phyloP scores from a whole-genome alignment of 2,329 filamentous ascomycete genomes.

The Hypocreales sp. region DNA sequence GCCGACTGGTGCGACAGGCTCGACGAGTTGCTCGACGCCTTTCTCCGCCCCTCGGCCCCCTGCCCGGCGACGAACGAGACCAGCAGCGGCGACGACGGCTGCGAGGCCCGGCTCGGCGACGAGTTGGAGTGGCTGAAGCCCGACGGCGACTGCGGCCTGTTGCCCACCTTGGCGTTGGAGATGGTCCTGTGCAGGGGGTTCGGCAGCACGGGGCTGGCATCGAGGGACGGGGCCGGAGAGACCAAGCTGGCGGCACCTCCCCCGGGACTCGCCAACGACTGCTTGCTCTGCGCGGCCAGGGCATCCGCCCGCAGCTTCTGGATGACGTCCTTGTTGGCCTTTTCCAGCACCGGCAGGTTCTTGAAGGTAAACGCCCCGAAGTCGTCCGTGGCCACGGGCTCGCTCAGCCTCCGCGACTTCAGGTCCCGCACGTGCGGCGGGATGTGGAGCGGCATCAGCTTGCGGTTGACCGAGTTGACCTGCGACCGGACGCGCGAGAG shows the following conservation, averaged over 20 bases:
- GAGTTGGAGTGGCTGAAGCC: slow-evolving; percentile 64
- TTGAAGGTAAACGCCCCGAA: slow-evolving; percentile 97
- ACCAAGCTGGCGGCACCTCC: slow-evolving; percentile 22
- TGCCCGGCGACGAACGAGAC: slow-evolving; percentile 87
- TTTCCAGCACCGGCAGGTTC: slow-evolving; percentile 89
- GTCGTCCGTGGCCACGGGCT: slow-evolving; percentile 77
- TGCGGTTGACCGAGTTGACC: slow-evolving; percentile 73
- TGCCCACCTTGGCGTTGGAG: slow-evolving; percentile 64
- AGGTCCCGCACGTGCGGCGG: slow-evolving; percentile 89
- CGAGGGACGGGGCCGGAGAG: slow-evolving; percentile 55
- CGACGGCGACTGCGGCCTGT: slow-evolving; percentile 77
- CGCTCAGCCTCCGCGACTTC: slow-evolving; percentile 75
- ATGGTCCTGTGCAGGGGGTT: slow-evolving; percentile 69
- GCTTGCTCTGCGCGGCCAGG: slow-evolving; percentile 50
- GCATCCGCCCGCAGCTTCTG: slow-evolving; percentile 90
- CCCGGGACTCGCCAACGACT: slow-evolving; percentile 27
- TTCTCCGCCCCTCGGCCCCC: slow-evolving; percentile 62
- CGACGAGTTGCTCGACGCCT: slow-evolving; percentile 82
- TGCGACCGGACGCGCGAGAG: slow-evolving; percentile 79
- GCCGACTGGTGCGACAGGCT: slow-evolving; percentile 66
- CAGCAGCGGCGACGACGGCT: slow-evolving; percentile 60
- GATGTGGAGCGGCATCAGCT: slow-evolving; percentile 89
- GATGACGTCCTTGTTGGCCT: slow-evolving; percentile 97
- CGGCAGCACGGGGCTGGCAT: slow-evolving; percentile 71
- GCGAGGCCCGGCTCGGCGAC: slow-evolving; percentile 69